Percentiles rank a stretch among this genome's conserved stretches.
Conservation (phyloP, 495 filamentous ascomycete genomes). For the Aspergillus panamensis region DNA sequence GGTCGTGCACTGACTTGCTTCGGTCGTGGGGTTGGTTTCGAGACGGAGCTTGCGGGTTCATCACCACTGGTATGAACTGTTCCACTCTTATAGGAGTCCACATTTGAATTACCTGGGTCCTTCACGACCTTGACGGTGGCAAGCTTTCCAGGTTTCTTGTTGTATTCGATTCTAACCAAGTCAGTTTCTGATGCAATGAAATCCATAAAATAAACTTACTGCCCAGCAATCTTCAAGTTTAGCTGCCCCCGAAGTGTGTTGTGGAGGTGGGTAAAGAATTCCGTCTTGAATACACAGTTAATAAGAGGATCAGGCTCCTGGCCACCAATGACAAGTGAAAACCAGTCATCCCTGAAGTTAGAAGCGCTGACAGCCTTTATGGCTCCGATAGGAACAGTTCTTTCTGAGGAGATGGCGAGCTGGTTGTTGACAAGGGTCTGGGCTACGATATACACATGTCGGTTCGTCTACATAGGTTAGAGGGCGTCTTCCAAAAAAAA, state of each 20-base stretch:
- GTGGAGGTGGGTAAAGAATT: slow-evolving; percentile 89
- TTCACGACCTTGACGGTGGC: slow-evolving; percentile 83
- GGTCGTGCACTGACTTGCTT: slow-evolving; percentile 82
- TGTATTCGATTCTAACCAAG: slow-evolving; percentile 73
- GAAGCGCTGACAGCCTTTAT: slow-evolving; percentile 83
- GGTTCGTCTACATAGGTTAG: slow-evolving; percentile 56
- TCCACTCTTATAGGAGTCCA: slow-evolving; percentile 91
- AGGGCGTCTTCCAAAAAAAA: background rate
- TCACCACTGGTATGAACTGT: slow-evolving; percentile 83
- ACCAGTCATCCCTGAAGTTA: slow-evolving; percentile 90
- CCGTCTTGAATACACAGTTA: slow-evolving; percentile 93
- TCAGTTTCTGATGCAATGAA: slow-evolving; percentile 23
- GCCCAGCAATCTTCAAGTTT: slow-evolving; percentile 75
- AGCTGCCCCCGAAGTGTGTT: slow-evolving; percentile 70
- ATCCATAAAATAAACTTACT: slow-evolving; percentile 35
- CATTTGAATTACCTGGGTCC: slow-evolving; percentile 65
- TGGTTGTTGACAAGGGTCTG: slow-evolving; percentile 82
- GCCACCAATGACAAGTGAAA: slow-evolving; percentile 82
- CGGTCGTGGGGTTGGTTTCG: slow-evolving; percentile 77
- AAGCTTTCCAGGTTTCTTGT: slow-evolving; percentile 96
- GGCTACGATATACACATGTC: slow-evolving; percentile 80
- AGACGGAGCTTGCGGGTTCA: slow-evolving; percentile 78
- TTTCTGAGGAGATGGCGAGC: slow-evolving; percentile 73
- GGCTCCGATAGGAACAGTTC: slow-evolving; percentile 74
- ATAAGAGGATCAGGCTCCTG: slow-evolving; percentile 90